A percentile compares a stretch with the other conserved stretches of the same genome.
These are phyloP conservation scores for Bretschneidera sinensis DNA, from an alignment of 345 rosid species.

Conservation along the genomic window DNA sequence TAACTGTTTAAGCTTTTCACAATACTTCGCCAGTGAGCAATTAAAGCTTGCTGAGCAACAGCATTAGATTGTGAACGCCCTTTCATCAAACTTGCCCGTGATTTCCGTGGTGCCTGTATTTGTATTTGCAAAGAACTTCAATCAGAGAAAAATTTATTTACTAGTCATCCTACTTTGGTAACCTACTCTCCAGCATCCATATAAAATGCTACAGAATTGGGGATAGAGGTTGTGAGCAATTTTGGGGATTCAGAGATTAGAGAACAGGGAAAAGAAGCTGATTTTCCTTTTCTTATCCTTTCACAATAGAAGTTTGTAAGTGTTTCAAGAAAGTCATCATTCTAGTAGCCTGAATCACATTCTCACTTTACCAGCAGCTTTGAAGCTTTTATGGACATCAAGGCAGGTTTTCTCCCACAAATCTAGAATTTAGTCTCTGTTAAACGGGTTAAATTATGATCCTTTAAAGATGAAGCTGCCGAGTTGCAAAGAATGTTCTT, in stretches of 20 bases:
- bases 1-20: constrained; percentile 81
- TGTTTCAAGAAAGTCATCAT: background rate
- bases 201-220: no score
- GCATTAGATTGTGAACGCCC: constrained; percentile 98
- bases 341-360: background rate
- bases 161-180: no score
- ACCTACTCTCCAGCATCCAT: no score
- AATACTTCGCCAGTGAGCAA: constrained; percentile 98
- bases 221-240: background rate
- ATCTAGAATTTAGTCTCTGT: background rate
- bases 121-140: constrained; percentile 9
- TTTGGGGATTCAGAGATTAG: background rate
- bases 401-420: background rate
- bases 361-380: background rate
- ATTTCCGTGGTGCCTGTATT: constrained; percentile 93
- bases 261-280: no score
- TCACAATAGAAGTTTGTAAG: no score
- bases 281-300: no score
- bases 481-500: background rate
- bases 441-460: background rate
- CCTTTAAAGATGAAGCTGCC: background rate
- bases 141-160: background rate
- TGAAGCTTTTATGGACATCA: background rate
- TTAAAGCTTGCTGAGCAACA: constrained; percentile 93
- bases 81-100: constrained; percentile 90